A percentile compares a stretch with the other conserved stretches of the same genome.
Evolutionary conservation across 441 rosid species (phyloP).

Genomic region (Jatropha multifida): DNA sequence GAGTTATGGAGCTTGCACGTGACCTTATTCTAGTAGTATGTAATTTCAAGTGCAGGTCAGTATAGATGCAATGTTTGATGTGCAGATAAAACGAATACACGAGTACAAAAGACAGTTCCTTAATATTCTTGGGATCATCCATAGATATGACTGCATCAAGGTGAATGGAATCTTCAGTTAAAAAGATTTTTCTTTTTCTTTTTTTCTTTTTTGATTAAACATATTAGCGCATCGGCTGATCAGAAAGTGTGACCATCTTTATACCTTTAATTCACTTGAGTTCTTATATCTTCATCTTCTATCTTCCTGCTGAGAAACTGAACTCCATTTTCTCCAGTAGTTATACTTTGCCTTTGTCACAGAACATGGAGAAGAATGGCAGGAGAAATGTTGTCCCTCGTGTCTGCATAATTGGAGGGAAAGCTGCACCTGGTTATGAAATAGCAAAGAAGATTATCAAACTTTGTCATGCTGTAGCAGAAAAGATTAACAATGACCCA

Average conservation of each 20-base stretch:
- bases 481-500: constrained; percentile 43
- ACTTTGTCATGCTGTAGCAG: constrained; percentile 52
- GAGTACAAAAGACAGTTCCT: constrained; percentile 62
- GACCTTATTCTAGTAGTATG: constrained; percentile 7
- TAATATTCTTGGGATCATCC: constrained; percentile 49
- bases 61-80: constrained; percentile 55
- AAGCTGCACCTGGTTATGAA: constrained; percentile 63
- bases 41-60: constrained; percentile 38
- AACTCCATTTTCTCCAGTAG: background rate
- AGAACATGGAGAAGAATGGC: constrained; percentile 48
- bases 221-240: background rate
- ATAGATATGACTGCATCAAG: constrained; percentile 56
- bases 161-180: constrained; percentile 13
- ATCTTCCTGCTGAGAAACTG: constrained; percentile 6
- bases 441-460: constrained; percentile 52
- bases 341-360: constrained; percentile 15
- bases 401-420: constrained; percentile 58
- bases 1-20: constrained; percentile 15
- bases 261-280: background rate
- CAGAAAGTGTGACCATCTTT: background rate
- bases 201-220: constrained; percentile 13
- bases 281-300: background rate
- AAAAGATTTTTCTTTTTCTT: background rate
- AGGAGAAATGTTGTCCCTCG: constrained; percentile 53
- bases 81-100: constrained; percentile 58